Conservation (phyloP, 2,329 filamentous ascomycete genomes). For the Beauveria sp. region DNA sequence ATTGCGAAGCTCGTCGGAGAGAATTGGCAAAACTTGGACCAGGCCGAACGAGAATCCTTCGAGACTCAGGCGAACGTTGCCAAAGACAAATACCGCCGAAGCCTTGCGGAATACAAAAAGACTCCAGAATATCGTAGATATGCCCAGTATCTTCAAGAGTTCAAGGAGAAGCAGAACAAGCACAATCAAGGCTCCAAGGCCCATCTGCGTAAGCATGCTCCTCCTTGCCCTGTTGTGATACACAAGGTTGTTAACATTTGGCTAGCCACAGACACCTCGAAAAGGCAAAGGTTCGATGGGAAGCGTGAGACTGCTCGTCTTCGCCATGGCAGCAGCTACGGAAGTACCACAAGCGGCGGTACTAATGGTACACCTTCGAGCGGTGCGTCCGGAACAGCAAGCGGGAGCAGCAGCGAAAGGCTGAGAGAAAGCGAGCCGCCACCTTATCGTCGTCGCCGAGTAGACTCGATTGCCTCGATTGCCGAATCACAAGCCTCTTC, state of each 20-base stretch:
- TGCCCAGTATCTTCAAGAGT: slow-evolving; percentile 64
- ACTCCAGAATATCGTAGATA: slow-evolving; percentile 63
- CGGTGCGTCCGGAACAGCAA: slow-evolving; percentile 27
- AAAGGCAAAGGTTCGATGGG: slow-evolving; percentile 24
- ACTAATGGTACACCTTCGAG: slow-evolving; percentile 27
- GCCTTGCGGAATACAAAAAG: slow-evolving; percentile 70
- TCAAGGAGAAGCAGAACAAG: slow-evolving; percentile 63
- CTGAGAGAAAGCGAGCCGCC: slow-evolving; percentile 41
- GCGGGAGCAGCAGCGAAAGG: slow-evolving; percentile 41
- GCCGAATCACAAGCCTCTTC: slow-evolving; percentile 38
- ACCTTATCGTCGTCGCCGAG: slow-evolving; percentile 36
- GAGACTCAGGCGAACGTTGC: slow-evolving; percentile 64
- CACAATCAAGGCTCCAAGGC: slow-evolving; percentile 42
- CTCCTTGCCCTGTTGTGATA: background rate
- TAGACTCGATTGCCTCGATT: slow-evolving; percentile 40
- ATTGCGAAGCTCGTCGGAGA: slow-evolving; percentile 78
- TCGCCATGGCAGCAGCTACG: slow-evolving; percentile 31
- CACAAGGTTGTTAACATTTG: background rate
- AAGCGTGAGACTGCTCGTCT: slow-evolving; percentile 35
- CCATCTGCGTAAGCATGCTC: background rate
- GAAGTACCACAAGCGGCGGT: slow-evolving; percentile 33
- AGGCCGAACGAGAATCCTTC: slow-evolving; percentile 61
- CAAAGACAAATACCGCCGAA: slow-evolving; percentile 70
- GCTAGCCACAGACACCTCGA: slow-evolving; percentile 41
- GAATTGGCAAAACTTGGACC: slow-evolving; percentile 66